Conservation (phyloP, 208 protist genomes). For the Acanthamoeba triangularis region DNA sequence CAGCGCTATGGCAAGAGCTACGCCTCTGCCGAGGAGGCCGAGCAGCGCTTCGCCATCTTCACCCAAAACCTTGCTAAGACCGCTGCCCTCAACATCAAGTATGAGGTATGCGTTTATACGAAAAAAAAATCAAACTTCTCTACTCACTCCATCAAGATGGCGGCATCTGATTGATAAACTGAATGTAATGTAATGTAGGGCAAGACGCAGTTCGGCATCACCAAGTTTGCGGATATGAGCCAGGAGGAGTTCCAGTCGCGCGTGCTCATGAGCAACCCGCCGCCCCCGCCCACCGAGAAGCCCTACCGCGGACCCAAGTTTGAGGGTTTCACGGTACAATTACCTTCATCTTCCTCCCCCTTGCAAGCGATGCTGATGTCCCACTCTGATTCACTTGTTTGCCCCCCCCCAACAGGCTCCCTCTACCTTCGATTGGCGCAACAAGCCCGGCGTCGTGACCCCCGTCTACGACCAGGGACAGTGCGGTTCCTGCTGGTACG, state of each 20-base stretch:
- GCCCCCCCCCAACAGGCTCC: not conserved
- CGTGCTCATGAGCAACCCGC: not conserved
- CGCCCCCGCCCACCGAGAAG: not conserved
- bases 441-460: not conserved
- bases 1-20: not conserved
- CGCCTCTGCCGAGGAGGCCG: not conserved
- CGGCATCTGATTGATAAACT: not conserved
- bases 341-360: not conserved
- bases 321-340: not conserved
- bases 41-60: not conserved
- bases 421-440: not conserved
- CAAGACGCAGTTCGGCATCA: not conserved
- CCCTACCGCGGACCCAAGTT: no score
- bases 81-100: not conserved
- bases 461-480: slow-evolving; percentile 79
- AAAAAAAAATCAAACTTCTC: no score
- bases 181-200: not conserved
- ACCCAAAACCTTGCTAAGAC: not conserved
- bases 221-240: slow-evolving; percentile 19
- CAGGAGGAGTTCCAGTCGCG: not conserved
- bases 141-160: not conserved
- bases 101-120: not conserved
- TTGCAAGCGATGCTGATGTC: no score
- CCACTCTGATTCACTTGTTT: not conserved
- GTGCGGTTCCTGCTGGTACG: slow-evolving; percentile 96